Percentiles rank a stretch among this genome's conserved stretches.
phyloP scores from a whole-genome alignment of 169 alveolate genomes.

The Babesia bigemina region DNA sequence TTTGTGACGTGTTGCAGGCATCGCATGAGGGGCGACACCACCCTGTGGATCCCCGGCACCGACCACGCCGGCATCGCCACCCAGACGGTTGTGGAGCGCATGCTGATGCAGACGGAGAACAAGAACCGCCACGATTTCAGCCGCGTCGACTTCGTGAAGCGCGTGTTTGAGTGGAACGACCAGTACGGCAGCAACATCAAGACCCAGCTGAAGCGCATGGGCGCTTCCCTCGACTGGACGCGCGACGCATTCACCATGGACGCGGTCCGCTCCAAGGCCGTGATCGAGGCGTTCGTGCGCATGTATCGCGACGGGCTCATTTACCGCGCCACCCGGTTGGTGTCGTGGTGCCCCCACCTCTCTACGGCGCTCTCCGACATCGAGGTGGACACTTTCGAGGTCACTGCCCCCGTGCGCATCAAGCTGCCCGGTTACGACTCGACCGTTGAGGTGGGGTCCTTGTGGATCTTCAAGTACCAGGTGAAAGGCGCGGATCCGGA shows the following conservation, averaged over 20 bases:
- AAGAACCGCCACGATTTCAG: slow-evolving; percentile 94
- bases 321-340: slow-evolving; percentile 94
- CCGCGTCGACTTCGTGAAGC: slow-evolving; percentile 92
- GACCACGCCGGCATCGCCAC: slow-evolving; percentile 99
- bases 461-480: slow-evolving; percentile 93
- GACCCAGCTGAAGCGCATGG: slow-evolving; percentile 86
- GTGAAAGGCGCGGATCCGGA: slow-evolving; percentile 85
- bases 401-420: slow-evolving; percentile 86
- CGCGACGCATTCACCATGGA: slow-evolving; percentile 98
- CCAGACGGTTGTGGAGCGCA: slow-evolving; percentile 97
- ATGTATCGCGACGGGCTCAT: slow-evolving; percentile 93
- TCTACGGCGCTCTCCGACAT: slow-evolving; percentile 98
- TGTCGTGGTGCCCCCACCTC: slow-evolving; percentile 97
- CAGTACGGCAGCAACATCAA: slow-evolving; percentile 92
- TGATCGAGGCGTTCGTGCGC: slow-evolving; percentile 93
- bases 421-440: slow-evolving; percentile 72
- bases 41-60: slow-evolving; percentile 99
- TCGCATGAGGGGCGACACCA: slow-evolving; percentile 93
- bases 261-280: slow-evolving; percentile 90
- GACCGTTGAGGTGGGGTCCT: slow-evolving; percentile 96
- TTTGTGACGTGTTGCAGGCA: slow-evolving; percentile 68
- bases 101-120: slow-evolving; percentile 90
- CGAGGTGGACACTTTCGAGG: slow-evolving; percentile 96
- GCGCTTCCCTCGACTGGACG: slow-evolving; percentile 97
- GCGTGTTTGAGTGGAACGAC: slow-evolving; percentile 98